phyloP scores from a whole-genome alignment of 805 yeast species.

The Kazachstania kunashirensis region DNA sequence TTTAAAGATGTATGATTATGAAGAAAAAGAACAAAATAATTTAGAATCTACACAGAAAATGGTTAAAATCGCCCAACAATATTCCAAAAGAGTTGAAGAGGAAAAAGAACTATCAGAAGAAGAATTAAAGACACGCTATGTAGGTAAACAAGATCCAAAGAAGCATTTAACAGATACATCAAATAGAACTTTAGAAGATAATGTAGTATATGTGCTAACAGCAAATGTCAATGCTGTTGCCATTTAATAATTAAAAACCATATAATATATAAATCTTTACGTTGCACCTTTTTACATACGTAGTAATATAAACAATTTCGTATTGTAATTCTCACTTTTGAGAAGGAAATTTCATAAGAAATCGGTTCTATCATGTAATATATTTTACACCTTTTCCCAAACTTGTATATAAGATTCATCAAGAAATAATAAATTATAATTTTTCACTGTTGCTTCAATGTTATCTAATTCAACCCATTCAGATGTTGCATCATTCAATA shows the following conservation, averaged over 20 bases:
- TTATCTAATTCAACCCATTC: constrained; percentile 56
- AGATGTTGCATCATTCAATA: constrained; percentile 31
- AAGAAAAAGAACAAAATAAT: constrained; percentile 66
- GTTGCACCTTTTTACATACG: no score
- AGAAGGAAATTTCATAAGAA: no score
- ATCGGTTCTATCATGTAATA: neutral
- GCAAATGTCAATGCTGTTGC: constrained; percentile 87
- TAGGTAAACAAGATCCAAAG: constrained; percentile 98
- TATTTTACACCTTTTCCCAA: constrained; percentile 42
- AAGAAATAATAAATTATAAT: constrained; percentile 51
- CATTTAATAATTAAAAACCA: constrained; percentile 70
- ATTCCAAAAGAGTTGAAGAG: constrained; percentile 82
- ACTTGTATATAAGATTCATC: constrained; percentile 57
- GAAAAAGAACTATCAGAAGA: constrained; percentile 83
- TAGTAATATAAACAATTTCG: no score
- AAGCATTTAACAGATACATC: constrained; percentile 90
- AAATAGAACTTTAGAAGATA: constrained; percentile 76
- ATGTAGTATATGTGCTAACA: constrained; percentile 76
- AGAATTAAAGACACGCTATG: constrained; percentile 88
- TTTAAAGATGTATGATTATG: constrained; percentile 64
- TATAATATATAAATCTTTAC: no score
- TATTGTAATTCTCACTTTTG: no score
- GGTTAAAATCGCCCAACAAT: constrained; percentile 84
- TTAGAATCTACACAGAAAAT: constrained; percentile 61
- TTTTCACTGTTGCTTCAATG: constrained; percentile 36